Evolutionary conservation across 225 moss, liverwort and hornwort genomes (phyloP).

Genomic region (Polytrichum commune): DNA sequence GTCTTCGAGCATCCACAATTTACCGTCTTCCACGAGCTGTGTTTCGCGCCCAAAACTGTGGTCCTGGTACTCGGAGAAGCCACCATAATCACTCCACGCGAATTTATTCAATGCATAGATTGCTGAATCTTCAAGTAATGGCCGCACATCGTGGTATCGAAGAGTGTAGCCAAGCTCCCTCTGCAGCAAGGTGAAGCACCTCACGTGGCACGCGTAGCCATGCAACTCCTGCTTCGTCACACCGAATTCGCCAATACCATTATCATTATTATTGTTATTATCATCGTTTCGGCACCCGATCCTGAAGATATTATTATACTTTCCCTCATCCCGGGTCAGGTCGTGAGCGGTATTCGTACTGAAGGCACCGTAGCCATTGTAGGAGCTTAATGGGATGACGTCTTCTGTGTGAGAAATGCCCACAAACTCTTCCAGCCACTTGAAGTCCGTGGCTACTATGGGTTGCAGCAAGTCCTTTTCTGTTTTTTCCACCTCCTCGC

Average conservation of each 20-base stretch:
- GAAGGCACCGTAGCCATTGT: not conserved
- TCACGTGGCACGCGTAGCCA: constrained; percentile 1
- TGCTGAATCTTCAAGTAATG: not conserved
- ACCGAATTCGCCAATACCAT: too few species aligned
- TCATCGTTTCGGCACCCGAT: too few species aligned
- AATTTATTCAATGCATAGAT: not conserved
- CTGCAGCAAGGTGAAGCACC: constrained; percentile 9
- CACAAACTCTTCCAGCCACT: constrained; percentile 10
- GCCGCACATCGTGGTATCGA: constrained; percentile 10
- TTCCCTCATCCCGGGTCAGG: too few species aligned
- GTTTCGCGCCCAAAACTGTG: not conserved
- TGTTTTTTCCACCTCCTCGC: not conserved
- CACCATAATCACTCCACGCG: constrained; percentile 2
- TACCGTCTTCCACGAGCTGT: not conserved
- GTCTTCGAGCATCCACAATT: not conserved
- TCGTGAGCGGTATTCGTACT: too few species aligned
- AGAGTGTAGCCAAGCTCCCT: constrained; percentile 11
- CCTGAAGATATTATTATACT: too few species aligned
- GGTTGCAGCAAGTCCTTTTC: not conserved
- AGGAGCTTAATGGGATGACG: not conserved
- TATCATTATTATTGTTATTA: too few species aligned
- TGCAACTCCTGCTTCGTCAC: not conserved
- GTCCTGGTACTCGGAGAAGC: not conserved
- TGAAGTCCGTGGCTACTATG: not conserved
- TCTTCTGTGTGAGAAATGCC: constrained; percentile 10